Evolutionary conservation across 2,329 filamentous ascomycete species (phyloP).

Genomic region (Aureobasidium sp.): DNA sequence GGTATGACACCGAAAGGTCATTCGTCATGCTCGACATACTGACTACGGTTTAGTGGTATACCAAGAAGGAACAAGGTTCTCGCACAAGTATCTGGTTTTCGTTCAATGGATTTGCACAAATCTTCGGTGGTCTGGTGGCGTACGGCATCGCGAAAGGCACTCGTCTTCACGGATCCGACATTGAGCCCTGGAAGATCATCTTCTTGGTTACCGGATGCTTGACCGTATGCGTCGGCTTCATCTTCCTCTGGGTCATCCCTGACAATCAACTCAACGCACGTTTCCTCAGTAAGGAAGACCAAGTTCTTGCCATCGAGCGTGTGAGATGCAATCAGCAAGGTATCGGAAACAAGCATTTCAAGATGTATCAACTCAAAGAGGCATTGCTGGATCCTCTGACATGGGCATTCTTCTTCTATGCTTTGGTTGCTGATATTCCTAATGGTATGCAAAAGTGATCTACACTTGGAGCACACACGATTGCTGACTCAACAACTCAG

Average conservation of each 20-base stretch:
- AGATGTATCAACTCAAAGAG: slow-evolving; percentile 58
- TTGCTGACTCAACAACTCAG: slow-evolving; percentile 20
- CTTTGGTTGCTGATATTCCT: slow-evolving; percentile 50
- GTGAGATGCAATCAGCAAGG: slow-evolving; percentile 70
- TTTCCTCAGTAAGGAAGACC: slow-evolving; percentile 60
- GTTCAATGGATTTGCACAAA: slow-evolving; percentile 59
- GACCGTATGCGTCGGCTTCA: slow-evolving; percentile 35
- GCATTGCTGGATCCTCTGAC: slow-evolving; percentile 52
- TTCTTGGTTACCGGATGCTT: slow-evolving; percentile 41
- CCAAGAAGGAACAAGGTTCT: slow-evolving; percentile 58
- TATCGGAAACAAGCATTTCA: slow-evolving; percentile 63
- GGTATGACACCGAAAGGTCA: not conserved
- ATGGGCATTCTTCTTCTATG: slow-evolving; percentile 55
- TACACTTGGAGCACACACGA: not conserved
- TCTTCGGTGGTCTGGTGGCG: slow-evolving; percentile 55
- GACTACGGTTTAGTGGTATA: slow-evolving; percentile 55
- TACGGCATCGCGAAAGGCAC: slow-evolving; percentile 57
- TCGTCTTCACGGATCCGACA: slow-evolving; percentile 46
- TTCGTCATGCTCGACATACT: not conserved
- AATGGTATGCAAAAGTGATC: slow-evolving; percentile 36
- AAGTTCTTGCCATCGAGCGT: slow-evolving; percentile 61
- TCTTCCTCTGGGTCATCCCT: slow-evolving; percentile 44
- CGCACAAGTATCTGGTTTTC: slow-evolving; percentile 62
- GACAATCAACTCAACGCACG: slow-evolving; percentile 56
- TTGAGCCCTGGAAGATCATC: slow-evolving; percentile 60